Evolutionary conservation across 306 rosid species (phyloP).

Genomic region (Quercus agrifolia): DNA sequence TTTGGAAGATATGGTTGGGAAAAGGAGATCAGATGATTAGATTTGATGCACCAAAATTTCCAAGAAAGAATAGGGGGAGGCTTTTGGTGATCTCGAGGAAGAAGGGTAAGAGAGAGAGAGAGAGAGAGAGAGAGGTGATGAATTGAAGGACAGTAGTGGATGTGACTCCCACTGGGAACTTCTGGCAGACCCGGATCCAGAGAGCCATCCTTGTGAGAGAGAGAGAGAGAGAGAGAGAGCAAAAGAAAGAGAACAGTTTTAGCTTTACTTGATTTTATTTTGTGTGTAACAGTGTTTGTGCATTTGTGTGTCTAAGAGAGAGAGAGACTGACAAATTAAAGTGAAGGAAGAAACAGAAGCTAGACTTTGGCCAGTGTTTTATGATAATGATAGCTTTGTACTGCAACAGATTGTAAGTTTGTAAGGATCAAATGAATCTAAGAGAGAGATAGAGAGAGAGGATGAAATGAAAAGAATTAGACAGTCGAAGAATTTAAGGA

Average conservation of each 20-base stretch:
- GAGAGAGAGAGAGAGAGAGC: constrained; percentile 11
- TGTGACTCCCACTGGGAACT: constrained; percentile 21
- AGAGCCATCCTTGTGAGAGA: constrained; percentile 18
- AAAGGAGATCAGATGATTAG: constrained; percentile 39
- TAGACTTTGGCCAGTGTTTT: constrained; percentile 7
- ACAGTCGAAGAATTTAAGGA: background rate
- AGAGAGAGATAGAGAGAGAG: constrained; percentile 1
- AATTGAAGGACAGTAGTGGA: constrained; percentile 47
- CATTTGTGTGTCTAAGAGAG: constrained; percentile 14
- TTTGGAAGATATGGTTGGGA: constrained; percentile 32
- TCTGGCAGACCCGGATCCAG: constrained; percentile 33
- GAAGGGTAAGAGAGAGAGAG: background rate
- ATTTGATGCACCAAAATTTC: constrained; percentile 45
- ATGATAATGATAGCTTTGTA: constrained; percentile 13
- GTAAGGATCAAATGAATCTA: background rate
- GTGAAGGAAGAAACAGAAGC: constrained; percentile 32
- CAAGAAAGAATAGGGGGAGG: constrained; percentile 34
- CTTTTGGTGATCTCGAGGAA: constrained; percentile 55
- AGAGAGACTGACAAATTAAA: constrained; percentile 37
- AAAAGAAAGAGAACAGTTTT: constrained; percentile 23
- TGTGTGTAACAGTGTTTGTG: constrained; percentile 34
- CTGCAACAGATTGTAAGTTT: constrained; percentile 18
- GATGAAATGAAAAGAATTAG: background rate
- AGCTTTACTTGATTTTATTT: constrained; percentile 36
- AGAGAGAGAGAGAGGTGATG: constrained; percentile 25